Evolutionary conservation across 2,329 filamentous ascomycete genomes (phyloP), one percentile per base, ranked within the genome.

Genomic region (Aspergillus fumigatiaffinis): DNA sequence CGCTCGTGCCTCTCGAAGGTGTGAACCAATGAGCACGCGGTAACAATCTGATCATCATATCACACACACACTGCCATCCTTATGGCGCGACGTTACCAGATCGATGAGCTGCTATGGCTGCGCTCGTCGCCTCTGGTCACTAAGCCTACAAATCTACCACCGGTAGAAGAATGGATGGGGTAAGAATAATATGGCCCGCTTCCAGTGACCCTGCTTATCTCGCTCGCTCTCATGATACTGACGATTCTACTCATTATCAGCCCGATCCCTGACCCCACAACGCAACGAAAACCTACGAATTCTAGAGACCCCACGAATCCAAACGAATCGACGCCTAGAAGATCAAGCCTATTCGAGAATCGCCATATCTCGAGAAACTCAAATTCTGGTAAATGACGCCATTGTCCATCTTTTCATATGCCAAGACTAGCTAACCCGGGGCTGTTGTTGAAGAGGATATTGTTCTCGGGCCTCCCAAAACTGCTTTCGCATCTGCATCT

Each of bases 151-250:
- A 84, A 82, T 62, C 82, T 97, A 49, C 92, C 92, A 63, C 89
- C 91, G 26, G 84, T 88, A 62, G 91, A 96, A 78, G 91, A 96
- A 80, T 97, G 92, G 92, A 96, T 97, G 91, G 92, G 93, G 89
- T 96, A 81, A 71, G 84, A 60, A 28, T 63, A 54, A 60, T 44
- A 25, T 14, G 17, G 53, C 23, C 46, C 35, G 51, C 53, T 55
- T 64, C 55, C 42, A 26, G 26, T 20, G 21, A 47, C 23, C 5
- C 3, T 50, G 42, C 42, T 35, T 48, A 50, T 60, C 55, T 55
- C 21, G 50, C 38, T 51, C 54, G 51, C 26, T 21, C 12, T 57
- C 50, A 46, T 53, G 57, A 63, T 55, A 60, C 68, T 69, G 54
- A 71, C 57, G 53, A 53, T 51, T 51, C 54, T 55, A 50, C 65